phyloP scores from a whole-genome alignment of 768 basidiomycete species.

The Rhodotorula kratochvilovae region DNA sequence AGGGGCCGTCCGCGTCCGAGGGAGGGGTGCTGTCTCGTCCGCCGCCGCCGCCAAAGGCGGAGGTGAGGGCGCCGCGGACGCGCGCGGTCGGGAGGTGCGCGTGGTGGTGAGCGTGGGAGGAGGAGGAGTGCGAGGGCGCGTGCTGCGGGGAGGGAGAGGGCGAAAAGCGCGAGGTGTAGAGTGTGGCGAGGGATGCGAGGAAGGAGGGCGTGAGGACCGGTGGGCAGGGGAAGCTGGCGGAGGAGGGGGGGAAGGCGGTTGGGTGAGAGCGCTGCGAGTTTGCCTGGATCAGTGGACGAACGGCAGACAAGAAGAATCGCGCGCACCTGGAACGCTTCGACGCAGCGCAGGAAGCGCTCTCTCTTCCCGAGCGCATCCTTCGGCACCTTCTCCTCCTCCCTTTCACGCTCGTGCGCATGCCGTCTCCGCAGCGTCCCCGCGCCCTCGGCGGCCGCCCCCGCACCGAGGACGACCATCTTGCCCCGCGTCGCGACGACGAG shows the following conservation, averaged over 20 bases:
- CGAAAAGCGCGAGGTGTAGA: not conserved
- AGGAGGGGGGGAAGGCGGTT: not conserved
- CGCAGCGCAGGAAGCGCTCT: not conserved
- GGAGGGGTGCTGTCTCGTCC: not conserved
- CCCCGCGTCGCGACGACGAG: conserved; percentile 18
- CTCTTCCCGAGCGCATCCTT: not conserved
- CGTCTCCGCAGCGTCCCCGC: not conserved
- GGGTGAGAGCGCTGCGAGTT: not conserved
- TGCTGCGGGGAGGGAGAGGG: not conserved
- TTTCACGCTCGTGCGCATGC: not conserved
- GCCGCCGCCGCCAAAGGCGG: not conserved
- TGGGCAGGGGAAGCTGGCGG: not conserved
- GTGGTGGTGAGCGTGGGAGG: not conserved
- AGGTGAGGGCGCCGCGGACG: not conserved
- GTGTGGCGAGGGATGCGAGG: not conserved
- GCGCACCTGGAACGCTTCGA: not conserved
- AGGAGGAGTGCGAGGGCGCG: no score
- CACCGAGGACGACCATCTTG: conserved; percentile 12
- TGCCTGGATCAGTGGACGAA: not conserved
- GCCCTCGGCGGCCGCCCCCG: not conserved
- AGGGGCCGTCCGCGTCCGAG: not conserved
- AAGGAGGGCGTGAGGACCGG: not conserved
- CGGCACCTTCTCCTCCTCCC: not conserved
- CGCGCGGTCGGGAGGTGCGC: not conserved
- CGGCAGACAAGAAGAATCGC: not conserved